A percentile compares a stretch with the other conserved stretches of the same genome.
These are phyloP conservation scores for Lophiostoma macrostomum DNA, from an alignment of 495 filamentous ascomycete genomes.

Conservation along the genomic window DNA sequence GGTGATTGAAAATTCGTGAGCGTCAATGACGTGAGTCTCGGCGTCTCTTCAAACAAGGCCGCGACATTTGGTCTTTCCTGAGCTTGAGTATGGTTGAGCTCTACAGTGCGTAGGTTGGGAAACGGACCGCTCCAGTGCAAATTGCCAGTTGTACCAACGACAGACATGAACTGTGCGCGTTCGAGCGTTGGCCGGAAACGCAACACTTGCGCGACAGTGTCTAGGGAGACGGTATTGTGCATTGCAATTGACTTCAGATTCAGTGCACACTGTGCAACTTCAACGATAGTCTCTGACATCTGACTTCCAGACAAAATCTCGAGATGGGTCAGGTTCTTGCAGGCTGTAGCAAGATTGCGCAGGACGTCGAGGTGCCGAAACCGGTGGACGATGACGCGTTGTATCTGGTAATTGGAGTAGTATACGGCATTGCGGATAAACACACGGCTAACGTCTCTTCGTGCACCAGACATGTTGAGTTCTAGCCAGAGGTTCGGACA, in stretches of 20 bases:
- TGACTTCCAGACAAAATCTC: constrained; percentile 24
- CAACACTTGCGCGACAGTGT: constrained; percentile 43
- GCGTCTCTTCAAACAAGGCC: background rate
- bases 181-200: constrained; percentile 44
- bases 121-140: constrained; percentile 17
- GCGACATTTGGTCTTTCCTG: background rate
- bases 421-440: constrained; percentile 48
- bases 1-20: too few species aligned
- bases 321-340: constrained; percentile 27
- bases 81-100: background rate
- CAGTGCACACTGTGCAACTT: constrained; percentile 28
- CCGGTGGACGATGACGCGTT: constrained; percentile 43
- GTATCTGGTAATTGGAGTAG: constrained; percentile 39
- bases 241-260: constrained; percentile 46
- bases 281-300: constrained; percentile 21
- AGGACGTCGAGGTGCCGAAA: constrained; percentile 40
- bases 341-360: constrained; percentile 29
- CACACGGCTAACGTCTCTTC: constrained; percentile 38
- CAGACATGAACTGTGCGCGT: constrained; percentile 40
- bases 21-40: too few species aligned
- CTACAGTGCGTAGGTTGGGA: constrained; percentile 13
- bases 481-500: constrained; percentile 49
- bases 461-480: constrained; percentile 50
- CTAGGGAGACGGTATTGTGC: constrained; percentile 40
- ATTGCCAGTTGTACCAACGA: background rate